Conservation (phyloP, 495 filamentous ascomycete species). For the Symbiotaphrina buchneri region DNA sequence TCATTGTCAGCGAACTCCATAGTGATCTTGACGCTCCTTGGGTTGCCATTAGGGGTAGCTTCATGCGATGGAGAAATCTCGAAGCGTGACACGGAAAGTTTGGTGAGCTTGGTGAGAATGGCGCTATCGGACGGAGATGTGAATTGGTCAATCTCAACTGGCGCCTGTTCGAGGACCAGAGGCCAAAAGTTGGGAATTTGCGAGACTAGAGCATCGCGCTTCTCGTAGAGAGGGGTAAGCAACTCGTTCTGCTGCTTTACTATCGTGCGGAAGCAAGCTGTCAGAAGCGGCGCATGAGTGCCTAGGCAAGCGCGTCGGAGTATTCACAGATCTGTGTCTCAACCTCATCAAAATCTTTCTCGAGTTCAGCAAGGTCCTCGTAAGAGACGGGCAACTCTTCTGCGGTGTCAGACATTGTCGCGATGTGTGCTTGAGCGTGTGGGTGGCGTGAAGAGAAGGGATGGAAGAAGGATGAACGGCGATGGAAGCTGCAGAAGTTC, state of each 20-base stretch:
- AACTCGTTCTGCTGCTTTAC: conserved; percentile 22
- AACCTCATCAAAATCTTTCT: conserved; percentile 46
- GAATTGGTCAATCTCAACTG: conserved; percentile 61
- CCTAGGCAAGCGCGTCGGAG: too few species aligned
- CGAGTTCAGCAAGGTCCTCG: conserved; percentile 35
- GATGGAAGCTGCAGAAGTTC: too few species aligned
- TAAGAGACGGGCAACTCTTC: conserved; percentile 22
- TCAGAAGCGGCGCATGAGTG: conserved; percentile 21
- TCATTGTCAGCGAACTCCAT: conserved; percentile 46
- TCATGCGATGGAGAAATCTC: conserved; percentile 32
- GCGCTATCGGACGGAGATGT: conserved; percentile 57
- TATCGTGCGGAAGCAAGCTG: too few species aligned
- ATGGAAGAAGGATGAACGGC: too few species aligned
- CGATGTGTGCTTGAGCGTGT: too few species aligned
- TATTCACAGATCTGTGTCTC: conserved; percentile 41
- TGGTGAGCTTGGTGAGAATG: conserved; percentile 36
- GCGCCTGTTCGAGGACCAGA: conserved; percentile 64
- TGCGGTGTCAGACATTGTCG: too few species aligned
- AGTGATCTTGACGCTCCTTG: conserved; percentile 36
- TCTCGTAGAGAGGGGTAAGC: conserved; percentile 36
- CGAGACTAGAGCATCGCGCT: conserved; percentile 41
- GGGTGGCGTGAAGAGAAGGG: too few species aligned
- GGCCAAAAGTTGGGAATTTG: conserved; percentile 74
- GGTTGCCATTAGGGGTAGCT: conserved; percentile 27
- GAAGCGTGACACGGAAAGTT: conserved; percentile 48